These are phyloP conservation scores for Phytophthora sansomeana DNA, from an alignment of 352 stramenopile species.

Conservation along the genomic window DNA sequence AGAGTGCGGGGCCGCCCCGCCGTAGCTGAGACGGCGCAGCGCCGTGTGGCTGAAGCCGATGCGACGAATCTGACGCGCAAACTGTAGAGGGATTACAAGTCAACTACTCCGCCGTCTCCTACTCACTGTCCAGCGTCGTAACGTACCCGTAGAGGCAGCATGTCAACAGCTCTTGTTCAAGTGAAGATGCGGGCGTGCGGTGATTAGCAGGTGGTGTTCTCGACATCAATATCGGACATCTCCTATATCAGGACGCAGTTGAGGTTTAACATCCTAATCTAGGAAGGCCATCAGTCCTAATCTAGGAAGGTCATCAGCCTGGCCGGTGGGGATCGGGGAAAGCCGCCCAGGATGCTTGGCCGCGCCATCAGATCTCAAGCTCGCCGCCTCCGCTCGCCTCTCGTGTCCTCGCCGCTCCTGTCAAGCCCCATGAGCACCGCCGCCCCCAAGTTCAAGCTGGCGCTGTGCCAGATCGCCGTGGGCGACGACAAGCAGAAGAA, in stretches of 20 bases:
- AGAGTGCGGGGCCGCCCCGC: constrained; percentile 58
- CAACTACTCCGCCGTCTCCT: too few relatives aligned
- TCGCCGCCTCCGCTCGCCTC: constrained; percentile 19
- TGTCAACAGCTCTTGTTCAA: constrained; percentile 12
- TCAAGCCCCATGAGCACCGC: constrained; percentile 52
- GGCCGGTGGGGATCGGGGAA: constrained; percentile 21
- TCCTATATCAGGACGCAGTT: background rate
- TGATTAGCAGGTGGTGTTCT: background rate
- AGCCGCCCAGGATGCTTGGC: constrained; percentile 28
- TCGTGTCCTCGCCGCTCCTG: constrained; percentile 17
- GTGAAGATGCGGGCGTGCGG: background rate
- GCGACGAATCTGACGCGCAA: constrained; percentile 40
- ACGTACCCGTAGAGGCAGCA: constrained; percentile 33
- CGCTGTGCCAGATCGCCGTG: constrained; percentile 96
- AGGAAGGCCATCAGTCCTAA: background rate
- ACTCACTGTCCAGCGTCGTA: background rate
- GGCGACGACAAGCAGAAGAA: constrained; percentile 87
- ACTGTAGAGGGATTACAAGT: constrained; percentile 17
- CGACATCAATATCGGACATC: background rate
- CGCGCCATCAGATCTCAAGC: constrained; percentile 43
- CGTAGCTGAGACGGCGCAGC: constrained; percentile 70
- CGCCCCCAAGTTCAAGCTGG: constrained; percentile 88
- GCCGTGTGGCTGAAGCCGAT: constrained; percentile 46
- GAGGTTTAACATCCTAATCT: background rate
- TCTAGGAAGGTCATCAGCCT: background rate